A percentile compares a stretch with the other conserved stretches of the same genome.
These are phyloP conservation scores for Trichoderma atroviride DNA, from an alignment of 2,329 filamentous ascomycete genomes.

Conservation along the genomic window DNA sequence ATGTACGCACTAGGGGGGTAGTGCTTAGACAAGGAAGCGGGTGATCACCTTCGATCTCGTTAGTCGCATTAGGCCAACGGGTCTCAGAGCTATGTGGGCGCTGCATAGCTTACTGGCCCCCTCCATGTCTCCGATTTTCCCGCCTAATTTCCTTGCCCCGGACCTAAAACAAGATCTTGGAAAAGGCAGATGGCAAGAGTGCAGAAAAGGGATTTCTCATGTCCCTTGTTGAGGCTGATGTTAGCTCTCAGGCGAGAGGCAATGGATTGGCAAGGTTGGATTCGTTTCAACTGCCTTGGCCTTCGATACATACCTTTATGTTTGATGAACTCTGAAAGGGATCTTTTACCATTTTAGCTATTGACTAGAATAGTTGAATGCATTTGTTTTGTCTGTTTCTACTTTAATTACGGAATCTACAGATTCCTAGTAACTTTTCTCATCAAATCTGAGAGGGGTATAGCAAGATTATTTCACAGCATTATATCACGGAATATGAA, in stretches of 20 bases:
- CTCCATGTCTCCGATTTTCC: background rate
- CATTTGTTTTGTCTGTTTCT: background rate
- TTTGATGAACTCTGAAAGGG: background rate
- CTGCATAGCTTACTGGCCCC: background rate
- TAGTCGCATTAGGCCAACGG: background rate
- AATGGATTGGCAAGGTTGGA: background rate
- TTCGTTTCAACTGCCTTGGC: background rate
- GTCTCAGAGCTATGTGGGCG: background rate
- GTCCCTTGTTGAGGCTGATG: background rate
- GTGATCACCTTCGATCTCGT: background rate
- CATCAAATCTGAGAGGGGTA: background rate
- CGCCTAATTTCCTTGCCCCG: background rate
- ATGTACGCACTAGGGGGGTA: background rate
- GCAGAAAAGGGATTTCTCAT: background rate
- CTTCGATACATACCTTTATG: background rate
- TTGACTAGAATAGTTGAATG: background rate
- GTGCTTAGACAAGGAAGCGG: background rate
- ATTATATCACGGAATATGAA: background rate
- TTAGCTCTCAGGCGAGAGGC: background rate
- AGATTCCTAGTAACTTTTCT: background rate
- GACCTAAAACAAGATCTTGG: background rate
- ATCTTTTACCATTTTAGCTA: background rate
- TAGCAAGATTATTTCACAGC: background rate
- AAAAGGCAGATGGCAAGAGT: background rate
- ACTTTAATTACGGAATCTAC: background rate